phyloP scores from a whole-genome alignment of 2,329 filamentous ascomycete genomes.

The Aspergillus bombycis region DNA sequence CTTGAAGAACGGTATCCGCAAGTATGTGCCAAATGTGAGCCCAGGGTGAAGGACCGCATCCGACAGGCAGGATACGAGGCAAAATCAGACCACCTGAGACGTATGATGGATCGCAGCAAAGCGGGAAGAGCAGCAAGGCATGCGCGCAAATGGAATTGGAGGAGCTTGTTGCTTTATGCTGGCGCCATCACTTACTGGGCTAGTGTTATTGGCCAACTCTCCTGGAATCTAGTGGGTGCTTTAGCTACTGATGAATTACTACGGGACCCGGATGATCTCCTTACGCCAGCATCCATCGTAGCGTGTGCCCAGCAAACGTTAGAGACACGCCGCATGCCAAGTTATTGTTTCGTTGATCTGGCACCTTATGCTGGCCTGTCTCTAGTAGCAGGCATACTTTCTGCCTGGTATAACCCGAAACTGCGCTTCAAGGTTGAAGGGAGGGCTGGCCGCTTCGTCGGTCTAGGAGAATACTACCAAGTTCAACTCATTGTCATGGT shows the following conservation, averaged over 20 bases:
- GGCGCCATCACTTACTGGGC: constrained; percentile 48
- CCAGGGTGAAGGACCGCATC: constrained; percentile 70
- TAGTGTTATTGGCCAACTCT: constrained; percentile 48
- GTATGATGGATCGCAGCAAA: constrained; percentile 69
- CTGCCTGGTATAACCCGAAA: constrained; percentile 55
- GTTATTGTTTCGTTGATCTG: constrained; percentile 34
- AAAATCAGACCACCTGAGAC: constrained; percentile 76
- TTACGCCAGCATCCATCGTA: constrained; percentile 22
- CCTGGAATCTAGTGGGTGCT: constrained; percentile 45
- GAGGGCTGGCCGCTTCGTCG: constrained; percentile 43
- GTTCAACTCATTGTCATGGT: constrained; percentile 50
- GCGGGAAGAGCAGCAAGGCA: constrained; percentile 37
- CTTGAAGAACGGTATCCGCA: constrained; percentile 86
- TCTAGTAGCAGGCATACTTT: constrained; percentile 47
- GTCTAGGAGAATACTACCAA: constrained; percentile 51
- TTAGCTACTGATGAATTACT: constrained; percentile 26
- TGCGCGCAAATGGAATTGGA: constrained; percentile 45
- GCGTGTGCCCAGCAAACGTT: constrained; percentile 27
- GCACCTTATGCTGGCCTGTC: constrained; percentile 40
- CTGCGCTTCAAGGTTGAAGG: constrained; percentile 49
- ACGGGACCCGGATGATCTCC: constrained; percentile 15
- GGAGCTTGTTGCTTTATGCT: constrained; percentile 44
- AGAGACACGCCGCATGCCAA: constrained; percentile 25
- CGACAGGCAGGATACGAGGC: constrained; percentile 75
- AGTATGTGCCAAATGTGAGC: constrained; percentile 80